Conservation (phyloP, 805 yeast genomes). For the Zygoascus tannicola region DNA sequence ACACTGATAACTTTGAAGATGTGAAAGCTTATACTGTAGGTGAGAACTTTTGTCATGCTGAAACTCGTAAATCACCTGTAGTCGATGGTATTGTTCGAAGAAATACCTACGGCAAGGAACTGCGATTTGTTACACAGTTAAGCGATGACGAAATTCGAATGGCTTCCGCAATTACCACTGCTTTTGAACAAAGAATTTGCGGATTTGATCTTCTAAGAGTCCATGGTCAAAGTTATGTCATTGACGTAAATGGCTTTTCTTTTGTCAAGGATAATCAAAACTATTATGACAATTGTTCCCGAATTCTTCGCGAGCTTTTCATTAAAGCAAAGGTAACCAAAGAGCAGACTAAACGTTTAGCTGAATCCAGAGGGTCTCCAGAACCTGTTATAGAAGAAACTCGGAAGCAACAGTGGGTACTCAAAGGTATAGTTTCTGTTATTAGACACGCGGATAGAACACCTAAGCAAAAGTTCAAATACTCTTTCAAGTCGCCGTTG, state of each 20-base stretch:
- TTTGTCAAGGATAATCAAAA: conserved; percentile 86
- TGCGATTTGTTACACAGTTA: conserved; percentile 77
- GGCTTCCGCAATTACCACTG: conserved; percentile 66
- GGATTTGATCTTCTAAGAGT: conserved; percentile 93
- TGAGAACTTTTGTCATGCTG: conserved; percentile 86
- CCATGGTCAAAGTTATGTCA: conserved; percentile 78
- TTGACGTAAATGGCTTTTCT: conserved; percentile 96
- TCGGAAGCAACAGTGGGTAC: conserved; percentile 86
- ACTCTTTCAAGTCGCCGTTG: conserved; percentile 80
- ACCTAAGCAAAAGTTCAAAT: conserved; percentile 95
- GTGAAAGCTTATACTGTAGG: conserved; percentile 99
- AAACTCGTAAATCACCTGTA: conserved; percentile 95
- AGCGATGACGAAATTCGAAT: conserved; percentile 65
- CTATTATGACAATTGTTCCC: conserved; percentile 78
- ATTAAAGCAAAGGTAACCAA: conserved; percentile 41
- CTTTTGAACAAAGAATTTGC: conserved; percentile 88
- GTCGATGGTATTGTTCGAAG: conserved; percentile 98
- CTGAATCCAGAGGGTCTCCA: conserved; percentile 6
- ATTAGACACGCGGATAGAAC: conserved; percentile 98
- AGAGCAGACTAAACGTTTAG: conserved; percentile 4
- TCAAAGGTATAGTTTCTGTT: conserved; percentile 85
- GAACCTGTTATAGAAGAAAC: conserved; percentile 35
- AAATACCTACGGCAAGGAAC: conserved; percentile 95
- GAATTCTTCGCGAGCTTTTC: conserved; percentile 67
- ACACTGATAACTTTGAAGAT: conserved; percentile 95